These are phyloP conservation scores for Alisma plantagoaquatica DNA, from an alignment of 106 monocot species.

Conservation along the genomic window DNA sequence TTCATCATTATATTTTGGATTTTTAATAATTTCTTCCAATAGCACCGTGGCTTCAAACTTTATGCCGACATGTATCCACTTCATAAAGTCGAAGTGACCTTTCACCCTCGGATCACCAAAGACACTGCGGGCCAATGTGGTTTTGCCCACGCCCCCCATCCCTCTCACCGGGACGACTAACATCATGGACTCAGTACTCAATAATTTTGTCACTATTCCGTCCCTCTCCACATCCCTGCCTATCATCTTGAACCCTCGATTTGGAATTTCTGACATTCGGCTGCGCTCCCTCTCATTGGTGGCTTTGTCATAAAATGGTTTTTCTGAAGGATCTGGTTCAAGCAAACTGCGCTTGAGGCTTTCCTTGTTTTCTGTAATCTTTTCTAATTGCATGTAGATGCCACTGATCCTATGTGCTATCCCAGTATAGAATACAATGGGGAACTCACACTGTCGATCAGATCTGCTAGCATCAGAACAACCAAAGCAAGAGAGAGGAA, in stretches of 20 bases:
- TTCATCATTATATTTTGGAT: no score
- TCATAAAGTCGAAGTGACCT: neutral
- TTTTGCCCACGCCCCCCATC: constrained; percentile 24
- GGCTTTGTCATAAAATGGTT: neutral
- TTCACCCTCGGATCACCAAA: constrained; percentile 4
- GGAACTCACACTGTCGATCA: no score
- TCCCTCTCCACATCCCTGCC: neutral
- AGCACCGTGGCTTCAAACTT: neutral
- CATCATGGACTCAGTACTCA: neutral
- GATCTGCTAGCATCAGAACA: no score
- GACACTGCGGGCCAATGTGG: constrained; percentile 16
- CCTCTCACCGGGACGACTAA: constrained; percentile 11
- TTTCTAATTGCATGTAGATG: no score
- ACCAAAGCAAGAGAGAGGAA: no score
- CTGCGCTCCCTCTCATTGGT: no score
- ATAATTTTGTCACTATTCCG: neutral
- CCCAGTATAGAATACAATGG: no score
- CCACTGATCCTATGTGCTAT: no score
- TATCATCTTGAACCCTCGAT: neutral
- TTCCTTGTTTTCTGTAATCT: no score
- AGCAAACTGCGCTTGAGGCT: no score
- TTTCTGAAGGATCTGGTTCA: neutral
- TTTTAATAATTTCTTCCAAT: no score
- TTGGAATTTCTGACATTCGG: no score
- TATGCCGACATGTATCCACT: neutral